Evolutionary conservation across 1,284 basidiomycete genomes (phyloP).

Genomic region (Malassezia vespertilionis): DNA sequence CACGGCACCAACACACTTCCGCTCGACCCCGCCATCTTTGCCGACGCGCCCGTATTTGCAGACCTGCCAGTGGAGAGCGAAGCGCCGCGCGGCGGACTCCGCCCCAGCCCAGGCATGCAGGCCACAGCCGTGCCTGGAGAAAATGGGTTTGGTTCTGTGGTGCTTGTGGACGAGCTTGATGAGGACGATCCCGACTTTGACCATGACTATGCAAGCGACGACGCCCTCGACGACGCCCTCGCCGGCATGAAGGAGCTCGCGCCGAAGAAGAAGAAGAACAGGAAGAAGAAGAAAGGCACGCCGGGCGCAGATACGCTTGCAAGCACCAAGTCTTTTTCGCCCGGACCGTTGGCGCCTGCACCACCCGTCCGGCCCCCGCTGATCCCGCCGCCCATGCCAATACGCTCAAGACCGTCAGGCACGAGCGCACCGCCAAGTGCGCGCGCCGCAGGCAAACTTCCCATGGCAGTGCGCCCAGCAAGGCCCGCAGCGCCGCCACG

Average conservation of each 20-base stretch:
- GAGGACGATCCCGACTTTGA: conserved; percentile 26
- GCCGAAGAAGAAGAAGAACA: conserved; percentile 37
- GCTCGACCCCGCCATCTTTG: conserved; percentile 42
- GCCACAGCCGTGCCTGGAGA: neutral
- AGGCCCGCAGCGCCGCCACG: conserved; percentile 26
- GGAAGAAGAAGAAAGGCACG: conserved; percentile 54
- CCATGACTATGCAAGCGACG: conserved; percentile 33
- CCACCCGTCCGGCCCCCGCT: conserved; percentile 47
- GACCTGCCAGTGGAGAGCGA: conserved; percentile 22
- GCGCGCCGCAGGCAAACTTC: conserved; percentile 64
- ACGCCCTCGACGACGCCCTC: conserved; percentile 9
- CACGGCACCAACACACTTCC: conserved; percentile 15
- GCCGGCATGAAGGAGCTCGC: neutral
- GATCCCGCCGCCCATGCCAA: conserved; percentile 17
- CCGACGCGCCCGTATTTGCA: conserved; percentile 29
- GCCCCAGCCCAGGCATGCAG: conserved; percentile 8
- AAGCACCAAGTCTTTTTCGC: conserved; percentile 37
- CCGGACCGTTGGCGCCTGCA: conserved; percentile 24
- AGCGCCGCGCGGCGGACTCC: conserved; percentile 3
- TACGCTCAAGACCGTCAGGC: no score
- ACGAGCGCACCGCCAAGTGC: conserved; percentile 52
- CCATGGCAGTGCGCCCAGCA: conserved; percentile 53
- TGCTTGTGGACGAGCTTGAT: conserved; percentile 42
- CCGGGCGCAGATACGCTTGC: conserved; percentile 43
- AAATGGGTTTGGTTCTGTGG: conserved; percentile 25